Evolutionary conservation across 2,329 filamentous ascomycete genomes (phyloP).

Genomic region (Colletotrichum orchidophilum): DNA sequence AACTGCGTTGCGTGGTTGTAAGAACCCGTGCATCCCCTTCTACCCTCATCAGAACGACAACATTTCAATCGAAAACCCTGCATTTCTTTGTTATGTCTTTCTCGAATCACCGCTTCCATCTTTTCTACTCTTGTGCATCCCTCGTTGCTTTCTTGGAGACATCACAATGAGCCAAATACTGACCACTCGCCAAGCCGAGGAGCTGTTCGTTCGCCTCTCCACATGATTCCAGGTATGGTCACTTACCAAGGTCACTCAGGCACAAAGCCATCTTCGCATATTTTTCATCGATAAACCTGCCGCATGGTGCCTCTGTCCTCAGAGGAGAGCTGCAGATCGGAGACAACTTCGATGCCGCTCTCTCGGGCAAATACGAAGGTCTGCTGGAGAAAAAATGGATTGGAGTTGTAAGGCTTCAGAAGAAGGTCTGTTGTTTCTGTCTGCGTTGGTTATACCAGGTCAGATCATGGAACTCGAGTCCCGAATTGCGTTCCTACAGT

Average conservation of each 20-base stretch:
- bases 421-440: slow-evolving; percentile 74
- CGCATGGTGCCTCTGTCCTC: slow-evolving; percentile 74
- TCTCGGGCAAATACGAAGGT: slow-evolving; percentile 92
- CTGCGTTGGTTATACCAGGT: no score
- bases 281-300: slow-evolving; percentile 76
- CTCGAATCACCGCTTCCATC: no score
- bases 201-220: no score
- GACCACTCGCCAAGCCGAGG: slow-evolving; percentile 84
- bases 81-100: no score
- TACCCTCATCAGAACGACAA: no score
- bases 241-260: slow-evolving; percentile 67
- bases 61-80: no score
- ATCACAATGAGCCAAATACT: slow-evolving; percentile 84
- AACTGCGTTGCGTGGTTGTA: no score
- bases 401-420: slow-evolving; percentile 91
- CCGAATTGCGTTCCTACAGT: slow-evolving; percentile 76
- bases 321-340: slow-evolving; percentile 81
- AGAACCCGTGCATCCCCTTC: no score
- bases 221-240: no score
- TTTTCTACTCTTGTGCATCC: no score
- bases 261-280: slow-evolving; percentile 96
- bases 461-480: slow-evolving; percentile 97
- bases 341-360: slow-evolving; percentile 77
- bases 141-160: no score
- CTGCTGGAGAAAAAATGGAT: slow-evolving; percentile 99